phyloP scores from a whole-genome alignment of 352 stramenopile species.

The Bremia lactucae region DNA sequence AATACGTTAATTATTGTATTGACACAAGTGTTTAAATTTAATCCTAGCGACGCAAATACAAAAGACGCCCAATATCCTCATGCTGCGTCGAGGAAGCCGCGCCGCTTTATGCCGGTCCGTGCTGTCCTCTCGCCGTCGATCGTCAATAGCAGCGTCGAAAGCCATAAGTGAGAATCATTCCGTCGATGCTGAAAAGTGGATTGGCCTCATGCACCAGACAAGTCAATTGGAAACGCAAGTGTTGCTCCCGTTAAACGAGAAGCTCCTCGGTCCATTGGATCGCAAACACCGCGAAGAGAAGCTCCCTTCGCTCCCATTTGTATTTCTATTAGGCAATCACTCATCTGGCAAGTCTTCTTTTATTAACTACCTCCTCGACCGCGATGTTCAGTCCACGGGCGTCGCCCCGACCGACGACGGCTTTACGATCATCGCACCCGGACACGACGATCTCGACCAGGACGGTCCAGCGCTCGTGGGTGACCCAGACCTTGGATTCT shows the following conservation, averaged over 20 bases:
- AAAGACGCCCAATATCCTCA: too few species aligned
- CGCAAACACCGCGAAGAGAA: slow-evolving; percentile 85
- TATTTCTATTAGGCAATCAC: slow-evolving; percentile 99
- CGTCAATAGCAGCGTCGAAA: slow-evolving; percentile 13
- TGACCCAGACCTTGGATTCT: slow-evolving; percentile 98
- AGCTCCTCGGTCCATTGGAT: slow-evolving; percentile 79
- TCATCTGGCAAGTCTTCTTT: slow-evolving; percentile 98
- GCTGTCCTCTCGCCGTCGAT: slow-evolving; percentile 9
- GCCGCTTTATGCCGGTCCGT: slow-evolving; percentile 3
- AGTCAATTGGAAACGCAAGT: slow-evolving; percentile 57
- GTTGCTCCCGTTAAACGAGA: slow-evolving; percentile 78
- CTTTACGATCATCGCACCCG: slow-evolving; percentile 98
- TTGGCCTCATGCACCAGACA: slow-evolving; percentile 76
- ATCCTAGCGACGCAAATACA: too few species aligned
- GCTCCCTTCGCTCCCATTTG: slow-evolving; percentile 92
- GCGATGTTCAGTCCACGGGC: slow-evolving; percentile 95
- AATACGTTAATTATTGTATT: too few species aligned
- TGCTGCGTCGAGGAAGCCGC: slow-evolving; percentile 9
- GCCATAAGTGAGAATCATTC: slow-evolving; percentile 11
- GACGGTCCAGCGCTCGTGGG: slow-evolving; percentile 92
- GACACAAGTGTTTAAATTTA: too few species aligned
- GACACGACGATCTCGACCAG: slow-evolving; percentile 92
- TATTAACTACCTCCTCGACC: slow-evolving; percentile 96
- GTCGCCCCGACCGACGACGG: slow-evolving; percentile 99
- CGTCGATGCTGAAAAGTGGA: slow-evolving; percentile 65